A percentile compares a stretch with the other conserved stretches of the same genome.
These are phyloP conservation scores for Trichoderma sp. DNA, from an alignment of 2,329 filamentous ascomycete genomes.

Conservation along the genomic window DNA sequence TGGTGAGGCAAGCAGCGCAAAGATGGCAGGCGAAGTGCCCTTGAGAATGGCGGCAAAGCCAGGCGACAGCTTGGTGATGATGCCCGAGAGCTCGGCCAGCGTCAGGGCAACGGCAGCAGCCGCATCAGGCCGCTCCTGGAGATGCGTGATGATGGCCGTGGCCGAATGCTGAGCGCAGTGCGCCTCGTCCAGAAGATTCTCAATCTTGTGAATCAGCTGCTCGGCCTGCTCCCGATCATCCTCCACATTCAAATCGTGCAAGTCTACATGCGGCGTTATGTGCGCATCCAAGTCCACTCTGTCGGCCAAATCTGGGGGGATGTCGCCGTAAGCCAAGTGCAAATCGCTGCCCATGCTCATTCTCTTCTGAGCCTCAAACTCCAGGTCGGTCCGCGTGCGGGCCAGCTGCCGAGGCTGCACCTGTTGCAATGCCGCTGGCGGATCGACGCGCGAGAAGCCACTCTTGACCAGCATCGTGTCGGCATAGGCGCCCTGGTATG, in stretches of 20 bases:
- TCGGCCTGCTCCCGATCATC: conserved; percentile 55
- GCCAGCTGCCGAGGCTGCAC: conserved; percentile 26
- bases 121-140: conserved; percentile 71
- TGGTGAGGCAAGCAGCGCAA: conserved; percentile 80
- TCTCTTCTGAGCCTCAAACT: conserved; percentile 29
- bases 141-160: conserved; percentile 72
- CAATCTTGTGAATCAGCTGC: conserved; percentile 68
- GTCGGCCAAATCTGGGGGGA: conserved; percentile 64
- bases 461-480: conserved; percentile 39
- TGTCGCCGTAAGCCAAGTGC: conserved; percentile 84
- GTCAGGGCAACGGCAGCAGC: conserved; percentile 92
- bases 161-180: conserved; percentile 86
- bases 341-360: conserved; percentile 67
- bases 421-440: conserved; percentile 24
- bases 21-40: conserved; percentile 76
- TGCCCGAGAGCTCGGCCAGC: conserved; percentile 81
- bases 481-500: conserved; percentile 38
- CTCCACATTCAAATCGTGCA: background rate
- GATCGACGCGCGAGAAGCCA: conserved; percentile 38
- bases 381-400: conserved; percentile 40
- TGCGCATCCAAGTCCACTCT: conserved; percentile 43
- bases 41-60: conserved; percentile 74
- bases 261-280: conserved; percentile 45
- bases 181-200: conserved; percentile 77
- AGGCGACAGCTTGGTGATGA: conserved; percentile 81